Evolutionary conservation across 305 asterid species (phyloP), one percentile per base, ranked within the genome.

Genomic region (Euphrasia arctica): DNA sequence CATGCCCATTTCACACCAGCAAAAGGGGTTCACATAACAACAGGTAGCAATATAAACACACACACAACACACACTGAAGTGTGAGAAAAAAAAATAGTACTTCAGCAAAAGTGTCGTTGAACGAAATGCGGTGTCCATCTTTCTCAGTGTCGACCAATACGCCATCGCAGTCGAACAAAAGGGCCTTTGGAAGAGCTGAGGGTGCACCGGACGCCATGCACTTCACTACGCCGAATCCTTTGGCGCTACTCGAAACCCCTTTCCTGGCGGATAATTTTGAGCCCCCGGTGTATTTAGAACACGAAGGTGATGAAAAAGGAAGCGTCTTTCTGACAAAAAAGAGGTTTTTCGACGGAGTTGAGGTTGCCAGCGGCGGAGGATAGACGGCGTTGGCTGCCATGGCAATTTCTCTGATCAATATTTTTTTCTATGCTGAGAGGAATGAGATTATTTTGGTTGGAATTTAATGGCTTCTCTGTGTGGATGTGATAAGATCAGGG

Each of bases 141-240:
- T 89, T 91, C 91, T 91, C 97, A 5, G 98, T 91, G 69, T 91
- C 98, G 1, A 91, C 98, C 77, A 91, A 84, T 34, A 91, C 98
- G 45, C 98, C 98, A 70, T 91, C 98, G 62, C 98, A 91, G 68
- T 91, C 98, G 75, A 91, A 89, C 70, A 91, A 77, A 31, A 91
- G 88, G 57, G 98, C 98, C 58, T 85, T 73, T 8, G 93, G 96
- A 52, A 87, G 82, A 65, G 75, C 70, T 7, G 85, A 70, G 1
- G 83, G 60, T 4, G 75, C 75, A 68, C 66, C 83, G 45, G 87
- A 72, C 60, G 87, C 79, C 79, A 83, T 82, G 63, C 86, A 85
- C 60, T 82, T 80, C 58, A 66, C 80, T 58, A 8, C 74, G 9
- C 78, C 77, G 54, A 80, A 72, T n/a, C 75, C 63, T 66, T 63